A percentile compares a stretch with the other conserved stretches of the same genome.
Conservation (phyloP, 2,329 filamentous ascomycete species). For the Ilyonectria sp. region DNA sequence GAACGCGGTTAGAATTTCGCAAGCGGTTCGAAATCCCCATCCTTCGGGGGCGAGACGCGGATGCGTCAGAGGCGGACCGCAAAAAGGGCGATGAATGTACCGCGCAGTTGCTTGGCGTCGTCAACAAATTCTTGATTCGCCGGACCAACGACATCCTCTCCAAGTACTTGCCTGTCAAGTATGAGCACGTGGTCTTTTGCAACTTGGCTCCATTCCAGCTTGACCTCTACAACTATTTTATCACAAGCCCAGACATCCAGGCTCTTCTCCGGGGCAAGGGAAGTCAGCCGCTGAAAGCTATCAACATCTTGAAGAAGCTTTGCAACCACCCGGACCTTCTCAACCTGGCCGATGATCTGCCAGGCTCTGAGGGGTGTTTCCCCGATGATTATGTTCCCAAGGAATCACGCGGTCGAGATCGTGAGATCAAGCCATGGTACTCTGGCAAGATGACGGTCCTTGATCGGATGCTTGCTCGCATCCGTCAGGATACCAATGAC, state of each 20-base stretch:
- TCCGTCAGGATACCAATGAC: constrained; percentile 96
- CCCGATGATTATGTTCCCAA: constrained; percentile 92
- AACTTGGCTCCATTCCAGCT: constrained; percentile 93
- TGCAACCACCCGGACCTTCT: constrained; percentile 98
- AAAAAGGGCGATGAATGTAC: constrained; percentile 88
- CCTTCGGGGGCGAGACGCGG: constrained; percentile 89
- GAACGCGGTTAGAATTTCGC: constrained; percentile 90
- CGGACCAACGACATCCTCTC: constrained; percentile 98
- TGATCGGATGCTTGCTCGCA: constrained; percentile 97
- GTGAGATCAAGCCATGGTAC: constrained; percentile 95
- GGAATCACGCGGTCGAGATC: constrained; percentile 88
- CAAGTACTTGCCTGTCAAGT: constrained; percentile 98
- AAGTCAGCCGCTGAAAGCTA: constrained; percentile 95
- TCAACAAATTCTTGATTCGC: constrained; percentile 99
- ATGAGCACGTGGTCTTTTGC: constrained; percentile 99
- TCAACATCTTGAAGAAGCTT: constrained; percentile 96
- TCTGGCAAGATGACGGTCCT: constrained; percentile 98
- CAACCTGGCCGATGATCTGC: constrained; percentile 85
- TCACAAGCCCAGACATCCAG: constrained; percentile 95
- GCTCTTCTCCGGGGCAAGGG: constrained; percentile 93
- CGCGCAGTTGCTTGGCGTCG: constrained; percentile 83
- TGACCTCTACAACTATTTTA: constrained; percentile 96
- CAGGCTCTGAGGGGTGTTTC: constrained; percentile 85
- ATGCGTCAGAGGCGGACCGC: constrained; percentile 86
- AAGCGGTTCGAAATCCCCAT: constrained; percentile 96